Evolutionary conservation across 352 stramenopile species (phyloP).

Genomic region (Phytophthora hibernalis): DNA sequence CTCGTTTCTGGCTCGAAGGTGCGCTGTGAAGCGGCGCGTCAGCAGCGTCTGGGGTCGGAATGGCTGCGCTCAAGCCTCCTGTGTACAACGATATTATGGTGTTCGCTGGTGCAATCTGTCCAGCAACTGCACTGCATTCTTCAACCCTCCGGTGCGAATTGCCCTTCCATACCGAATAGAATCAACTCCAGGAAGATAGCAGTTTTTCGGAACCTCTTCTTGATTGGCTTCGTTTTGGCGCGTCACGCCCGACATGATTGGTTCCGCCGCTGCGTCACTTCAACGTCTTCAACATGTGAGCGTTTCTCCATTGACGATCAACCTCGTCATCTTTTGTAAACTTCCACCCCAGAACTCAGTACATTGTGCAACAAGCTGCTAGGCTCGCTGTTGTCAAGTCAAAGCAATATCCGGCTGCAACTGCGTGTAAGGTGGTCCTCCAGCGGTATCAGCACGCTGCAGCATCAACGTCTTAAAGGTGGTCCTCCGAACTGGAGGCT

Average conservation of each 20-base stretch:
- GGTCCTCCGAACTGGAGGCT: too few species aligned
- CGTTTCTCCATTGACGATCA: not conserved
- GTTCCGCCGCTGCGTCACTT: not conserved
- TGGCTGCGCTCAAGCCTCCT: not conserved
- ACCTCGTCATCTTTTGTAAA: too few species aligned
- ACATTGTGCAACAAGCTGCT: too few species aligned
- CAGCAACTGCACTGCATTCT: not conserved
- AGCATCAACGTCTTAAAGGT: not conserved
- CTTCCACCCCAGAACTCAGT: too few species aligned
- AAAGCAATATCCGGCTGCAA: too few species aligned
- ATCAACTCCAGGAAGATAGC: not conserved
- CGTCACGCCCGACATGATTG: constrained; percentile 20
- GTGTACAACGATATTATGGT: not conserved
- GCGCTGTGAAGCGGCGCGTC: constrained; percentile 23
- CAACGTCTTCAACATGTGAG: constrained; percentile 13
- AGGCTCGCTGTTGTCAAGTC: too few species aligned
- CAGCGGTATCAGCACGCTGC: not conserved
- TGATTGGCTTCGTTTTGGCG: constrained; percentile 25
- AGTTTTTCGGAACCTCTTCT: not conserved
- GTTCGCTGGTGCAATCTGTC: too few species aligned
- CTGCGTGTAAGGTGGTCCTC: too few species aligned
- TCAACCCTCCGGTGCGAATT: not conserved
- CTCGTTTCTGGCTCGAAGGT: constrained; percentile 30
- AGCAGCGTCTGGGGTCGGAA: not conserved
- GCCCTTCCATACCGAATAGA: not conserved